Evolutionary conservation across 139 green algal genomes (phyloP).

Genomic region (Chlorella sp.): DNA sequence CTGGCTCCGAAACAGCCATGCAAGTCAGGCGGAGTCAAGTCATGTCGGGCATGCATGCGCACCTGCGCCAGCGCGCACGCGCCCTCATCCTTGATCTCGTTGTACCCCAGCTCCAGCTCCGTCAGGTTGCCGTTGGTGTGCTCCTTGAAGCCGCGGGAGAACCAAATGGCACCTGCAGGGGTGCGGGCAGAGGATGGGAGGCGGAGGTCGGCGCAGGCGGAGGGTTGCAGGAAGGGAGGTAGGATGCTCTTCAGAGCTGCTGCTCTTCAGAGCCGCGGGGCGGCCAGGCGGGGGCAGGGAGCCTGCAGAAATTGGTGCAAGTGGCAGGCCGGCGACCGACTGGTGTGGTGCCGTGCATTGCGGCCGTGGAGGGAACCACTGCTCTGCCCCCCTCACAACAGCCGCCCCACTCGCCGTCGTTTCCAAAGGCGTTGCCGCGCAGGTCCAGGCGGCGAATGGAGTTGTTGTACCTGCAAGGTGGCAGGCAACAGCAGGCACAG

Average conservation of each 20-base stretch:
- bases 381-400: background rate
- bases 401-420: slow-evolving; percentile 72
- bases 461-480: slow-evolving; percentile 75
- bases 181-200: background rate
- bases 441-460: slow-evolving; percentile 88
- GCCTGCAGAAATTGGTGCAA: too few relatives aligned
- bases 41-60: background rate
- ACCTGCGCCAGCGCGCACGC: slow-evolving; percentile 94
- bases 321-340: background rate
- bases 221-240: too few relatives aligned
- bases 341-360: background rate
- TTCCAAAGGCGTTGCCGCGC: slow-evolving; percentile 89
- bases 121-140: slow-evolving; percentile 80
- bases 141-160: slow-evolving; percentile 59
- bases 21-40: too few relatives aligned
- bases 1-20: too few relatives aligned
- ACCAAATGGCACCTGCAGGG: slow-evolving; percentile 42
- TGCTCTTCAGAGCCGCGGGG: too few relatives aligned
- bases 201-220: background rate
- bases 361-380: too few relatives aligned
- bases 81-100: slow-evolving; percentile 99
- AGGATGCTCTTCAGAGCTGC: too few relatives aligned
- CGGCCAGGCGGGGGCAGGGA: background rate
- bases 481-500: too few relatives aligned
- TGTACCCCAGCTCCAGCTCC: slow-evolving; percentile 98